Conservation (phyloP, 352 stramenopile genomes). For the Pythium folliculosum region DNA sequence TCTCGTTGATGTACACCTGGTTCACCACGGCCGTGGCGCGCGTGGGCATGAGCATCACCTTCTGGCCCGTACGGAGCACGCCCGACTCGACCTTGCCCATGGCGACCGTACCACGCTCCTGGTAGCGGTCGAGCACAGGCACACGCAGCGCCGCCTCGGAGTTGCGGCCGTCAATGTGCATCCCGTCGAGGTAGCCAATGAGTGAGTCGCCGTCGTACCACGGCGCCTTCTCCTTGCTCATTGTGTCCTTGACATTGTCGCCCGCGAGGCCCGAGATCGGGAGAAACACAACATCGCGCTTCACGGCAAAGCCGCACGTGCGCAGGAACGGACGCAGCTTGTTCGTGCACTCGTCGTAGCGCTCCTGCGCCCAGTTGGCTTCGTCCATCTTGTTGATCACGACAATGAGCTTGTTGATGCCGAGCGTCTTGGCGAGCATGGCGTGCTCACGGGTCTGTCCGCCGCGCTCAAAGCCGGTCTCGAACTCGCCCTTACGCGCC, state of each 20-base stretch:
- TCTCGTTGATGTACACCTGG: slow-evolving; percentile 93
- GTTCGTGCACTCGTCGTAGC: slow-evolving; percentile 82
- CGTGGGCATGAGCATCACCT: slow-evolving; percentile 96
- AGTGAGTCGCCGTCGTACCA: slow-evolving; percentile 86
- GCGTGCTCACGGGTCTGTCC: slow-evolving; percentile 97
- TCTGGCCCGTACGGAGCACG: slow-evolving; percentile 90
- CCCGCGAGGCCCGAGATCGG: slow-evolving; percentile 78
- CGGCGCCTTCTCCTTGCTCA: slow-evolving; percentile 51
- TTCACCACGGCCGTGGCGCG: slow-evolving; percentile 59
- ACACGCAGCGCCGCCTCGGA: slow-evolving; percentile 91
- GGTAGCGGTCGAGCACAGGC: slow-evolving; percentile 97
- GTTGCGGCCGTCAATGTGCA: slow-evolving; percentile 92
- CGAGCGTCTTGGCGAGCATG: slow-evolving; percentile 41
- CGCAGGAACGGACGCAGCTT: slow-evolving; percentile 76
- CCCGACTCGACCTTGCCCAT: slow-evolving; percentile 99
- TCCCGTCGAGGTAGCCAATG: slow-evolving; percentile 92
- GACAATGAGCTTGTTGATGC: slow-evolving; percentile 78
- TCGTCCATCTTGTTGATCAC: slow-evolving; percentile 86
- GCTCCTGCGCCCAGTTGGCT: slow-evolving; percentile 54
- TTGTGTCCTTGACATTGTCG: slow-evolving; percentile 73
- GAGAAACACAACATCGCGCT: slow-evolving; percentile 53
- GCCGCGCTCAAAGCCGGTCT: slow-evolving; percentile 92
- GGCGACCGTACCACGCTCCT: slow-evolving; percentile 95
- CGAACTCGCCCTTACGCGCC: slow-evolving; percentile 86
- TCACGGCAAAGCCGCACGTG: slow-evolving; percentile 73